Conservation (phyloP, 192 early-diverging fungal species). For the Thoreauomyces humboldtii region DNA sequence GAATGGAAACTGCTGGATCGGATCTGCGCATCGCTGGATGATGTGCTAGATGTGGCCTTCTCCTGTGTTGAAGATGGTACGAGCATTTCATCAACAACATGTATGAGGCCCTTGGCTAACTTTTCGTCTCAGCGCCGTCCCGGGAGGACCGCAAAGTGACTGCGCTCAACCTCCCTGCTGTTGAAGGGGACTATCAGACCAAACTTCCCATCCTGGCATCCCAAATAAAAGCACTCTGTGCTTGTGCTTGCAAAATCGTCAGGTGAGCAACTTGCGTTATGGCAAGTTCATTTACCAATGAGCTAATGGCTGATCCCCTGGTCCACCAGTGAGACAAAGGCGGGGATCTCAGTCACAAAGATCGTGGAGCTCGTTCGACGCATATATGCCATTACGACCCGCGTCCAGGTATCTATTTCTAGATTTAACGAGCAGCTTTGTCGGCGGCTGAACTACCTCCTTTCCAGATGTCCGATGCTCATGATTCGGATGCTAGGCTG, state of each 20-base stretch:
- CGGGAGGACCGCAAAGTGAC: no score
- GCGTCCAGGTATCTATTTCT: neutral
- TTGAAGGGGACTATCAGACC: neutral
- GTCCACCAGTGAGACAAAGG: neutral
- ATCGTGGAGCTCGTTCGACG: neutral
- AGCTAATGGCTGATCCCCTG: no score
- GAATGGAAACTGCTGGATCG: neutral
- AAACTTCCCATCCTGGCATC: neutral
- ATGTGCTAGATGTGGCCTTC: slow-evolving; percentile 6
- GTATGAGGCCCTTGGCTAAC: no score
- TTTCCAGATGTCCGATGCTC: neutral
- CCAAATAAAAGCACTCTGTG: neutral
- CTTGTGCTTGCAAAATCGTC: neutral
- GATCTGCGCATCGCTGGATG: neutral
- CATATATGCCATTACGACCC: neutral
- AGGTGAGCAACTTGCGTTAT: no score
- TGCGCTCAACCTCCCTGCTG: no score
- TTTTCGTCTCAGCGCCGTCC: no score
- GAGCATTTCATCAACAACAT: no score
- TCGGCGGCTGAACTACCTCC: neutral
- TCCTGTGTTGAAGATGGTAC: neutral
- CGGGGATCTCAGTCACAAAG: neutral
- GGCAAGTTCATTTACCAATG: no score
- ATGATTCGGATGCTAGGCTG: neutral
- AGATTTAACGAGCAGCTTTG: no score